Conservation (phyloP, 352 stramenopile genomes). For the Aphanomyces astaci region DNA sequence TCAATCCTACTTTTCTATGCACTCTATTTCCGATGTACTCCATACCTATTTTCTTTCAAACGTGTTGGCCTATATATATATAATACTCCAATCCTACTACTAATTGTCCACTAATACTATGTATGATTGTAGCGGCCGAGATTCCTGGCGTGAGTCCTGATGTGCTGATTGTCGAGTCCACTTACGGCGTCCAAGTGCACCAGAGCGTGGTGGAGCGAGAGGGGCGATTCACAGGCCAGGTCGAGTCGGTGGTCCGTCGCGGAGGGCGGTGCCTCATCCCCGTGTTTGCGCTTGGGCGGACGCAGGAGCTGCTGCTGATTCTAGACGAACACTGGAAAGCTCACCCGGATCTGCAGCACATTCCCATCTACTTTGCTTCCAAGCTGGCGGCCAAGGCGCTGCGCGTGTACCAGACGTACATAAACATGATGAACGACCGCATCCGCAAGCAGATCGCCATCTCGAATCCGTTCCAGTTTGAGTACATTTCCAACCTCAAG, state of each 20-base stretch:
- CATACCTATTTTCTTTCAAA: too few species aligned
- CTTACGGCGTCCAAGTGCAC: conserved; percentile 97
- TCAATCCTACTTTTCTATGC: too few species aligned
- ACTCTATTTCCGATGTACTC: too few species aligned
- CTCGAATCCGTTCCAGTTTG: conserved; percentile 96
- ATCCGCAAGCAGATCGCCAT: conserved; percentile 96
- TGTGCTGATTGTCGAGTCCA: conserved; percentile 98
- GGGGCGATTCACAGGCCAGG: conserved; percentile 92
- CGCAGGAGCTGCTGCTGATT: conserved; percentile 98
- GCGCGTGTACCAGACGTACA: conserved; percentile 98
- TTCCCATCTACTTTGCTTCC: conserved; percentile 98
- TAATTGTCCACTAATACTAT: too few species aligned
- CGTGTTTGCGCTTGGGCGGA: conserved; percentile 97
- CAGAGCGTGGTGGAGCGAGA: conserved; percentile 94
- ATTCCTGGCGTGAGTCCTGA: conserved; percentile 86
- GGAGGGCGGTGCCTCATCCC: conserved; percentile 97
- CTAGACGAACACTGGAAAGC: conserved; percentile 98
- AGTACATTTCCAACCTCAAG: conserved; percentile 96
- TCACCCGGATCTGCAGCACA: conserved; percentile 89
- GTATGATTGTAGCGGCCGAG: conserved; percentile 43
- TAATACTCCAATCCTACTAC: too few species aligned
- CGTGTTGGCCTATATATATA: too few species aligned
- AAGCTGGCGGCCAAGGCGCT: conserved; percentile 94
- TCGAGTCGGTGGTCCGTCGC: conserved; percentile 93
- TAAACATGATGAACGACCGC: conserved; percentile 99